phyloP scores from a whole-genome alignment of 305 asterid species.

The Striga hermonthica region DNA sequence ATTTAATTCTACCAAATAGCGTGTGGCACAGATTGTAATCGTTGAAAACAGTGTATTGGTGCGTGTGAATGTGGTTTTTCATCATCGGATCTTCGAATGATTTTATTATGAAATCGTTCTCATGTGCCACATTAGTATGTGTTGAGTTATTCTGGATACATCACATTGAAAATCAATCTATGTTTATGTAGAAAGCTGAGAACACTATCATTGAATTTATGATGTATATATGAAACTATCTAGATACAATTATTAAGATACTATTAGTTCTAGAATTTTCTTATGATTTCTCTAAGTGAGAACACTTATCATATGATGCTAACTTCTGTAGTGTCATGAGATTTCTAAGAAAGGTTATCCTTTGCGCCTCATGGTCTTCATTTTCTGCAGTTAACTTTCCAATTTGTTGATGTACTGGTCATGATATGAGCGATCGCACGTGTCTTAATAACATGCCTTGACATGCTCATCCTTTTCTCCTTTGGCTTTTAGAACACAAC shows the following conservation, averaged over 20 bases:
- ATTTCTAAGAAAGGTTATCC: slow-evolving; percentile 10
- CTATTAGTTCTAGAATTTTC: neutral
- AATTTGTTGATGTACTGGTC: slow-evolving; percentile 10
- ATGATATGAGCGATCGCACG: slow-evolving; percentile 16
- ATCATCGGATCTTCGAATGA: slow-evolving; percentile 4
- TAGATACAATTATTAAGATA: slow-evolving; percentile 3
- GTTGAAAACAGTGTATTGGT: neutral
- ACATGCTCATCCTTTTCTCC: neutral
- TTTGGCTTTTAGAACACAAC: slow-evolving; percentile 18
- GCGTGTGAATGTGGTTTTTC: neutral
- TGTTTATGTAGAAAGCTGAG: slow-evolving; percentile 8
- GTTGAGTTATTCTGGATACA: neutral
- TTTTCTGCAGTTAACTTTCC: slow-evolving; percentile 9
- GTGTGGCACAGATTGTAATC: neutral
- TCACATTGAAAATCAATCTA: slow-evolving; percentile 2
- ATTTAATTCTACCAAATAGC: neutral
- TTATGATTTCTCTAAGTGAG: slow-evolving; percentile 5
- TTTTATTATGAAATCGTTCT: neutral
- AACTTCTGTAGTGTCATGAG: slow-evolving; percentile 11
- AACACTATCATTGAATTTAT: neutral
- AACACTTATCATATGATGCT: neutral
- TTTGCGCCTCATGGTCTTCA: neutral
- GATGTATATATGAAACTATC: neutral
- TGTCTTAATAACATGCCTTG: neutral
- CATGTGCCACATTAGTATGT: neutral